A percentile compares a stretch with the other conserved stretches of the same genome.
These are phyloP conservation scores for Geotrichum macrosporum DNA, from an alignment of 1,139 yeast species.

Conservation along the genomic window DNA sequence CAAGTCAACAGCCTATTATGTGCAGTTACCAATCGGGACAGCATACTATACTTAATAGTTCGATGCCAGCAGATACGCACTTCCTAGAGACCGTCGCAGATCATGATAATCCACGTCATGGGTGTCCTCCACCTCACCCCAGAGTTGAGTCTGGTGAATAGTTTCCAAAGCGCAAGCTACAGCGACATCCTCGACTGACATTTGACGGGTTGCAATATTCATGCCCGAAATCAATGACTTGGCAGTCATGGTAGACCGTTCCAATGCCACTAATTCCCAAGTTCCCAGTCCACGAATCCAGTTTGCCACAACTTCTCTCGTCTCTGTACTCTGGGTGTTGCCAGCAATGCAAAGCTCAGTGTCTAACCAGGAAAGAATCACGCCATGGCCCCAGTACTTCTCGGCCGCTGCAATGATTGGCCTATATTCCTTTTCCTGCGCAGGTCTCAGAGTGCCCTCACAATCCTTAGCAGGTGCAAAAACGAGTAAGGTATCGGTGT, in stretches of 20 bases:
- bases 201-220: constrained; percentile 38
- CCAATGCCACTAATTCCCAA: constrained; percentile 83
- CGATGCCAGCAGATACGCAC: constrained; percentile 65
- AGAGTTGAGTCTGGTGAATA: constrained; percentile 73
- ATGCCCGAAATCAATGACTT: constrained; percentile 77
- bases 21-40: no score
- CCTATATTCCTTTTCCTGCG: constrained; percentile 69
- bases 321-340: constrained; percentile 59
- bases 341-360: constrained; percentile 84
- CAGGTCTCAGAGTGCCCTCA: constrained; percentile 71
- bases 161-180: constrained; percentile 78
- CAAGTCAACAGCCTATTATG: no score
- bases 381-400: constrained; percentile 47
- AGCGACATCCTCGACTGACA: constrained; percentile 64
- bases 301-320: constrained; percentile 56
- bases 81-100: constrained; percentile 71
- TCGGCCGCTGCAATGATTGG: constrained; percentile 72
- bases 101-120: constrained; percentile 95
- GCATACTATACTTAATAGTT: no score
- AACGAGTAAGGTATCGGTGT: constrained; percentile 87
- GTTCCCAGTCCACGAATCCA: constrained; percentile 62
- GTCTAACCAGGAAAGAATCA: constrained; percentile 59
- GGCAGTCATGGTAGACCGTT: constrained; percentile 76
- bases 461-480: constrained; percentile 80
- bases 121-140: constrained; percentile 99